Base-by-base conservation (phyloP, 169 alveolate genomes). In the Plasmodium adleri region DNA sequence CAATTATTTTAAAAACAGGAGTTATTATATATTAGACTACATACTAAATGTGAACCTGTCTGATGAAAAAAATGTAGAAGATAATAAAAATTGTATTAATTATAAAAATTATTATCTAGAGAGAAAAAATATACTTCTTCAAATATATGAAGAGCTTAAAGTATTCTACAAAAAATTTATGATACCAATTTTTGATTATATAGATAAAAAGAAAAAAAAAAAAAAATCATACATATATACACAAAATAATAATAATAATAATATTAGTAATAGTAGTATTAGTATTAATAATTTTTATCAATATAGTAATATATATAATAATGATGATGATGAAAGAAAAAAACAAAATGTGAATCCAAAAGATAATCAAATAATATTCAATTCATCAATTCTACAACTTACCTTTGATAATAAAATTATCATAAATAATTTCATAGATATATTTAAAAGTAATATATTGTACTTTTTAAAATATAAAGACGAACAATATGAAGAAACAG, bases 361-460 rank as follows among this genome's bases (percentile, higher is more conserved):
- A 68, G 47, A 43, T 50, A 75, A 67, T 8, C 0, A 4, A 32
- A 32, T 32, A 5, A 32, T 32, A 32, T 32, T 32, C 45, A 32
- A 32, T 32, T 32, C 45, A 4, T 32, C 45, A 7, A 32, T 32
- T 4, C 45, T 32, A 5, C 45, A 32, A 32, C 45, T 32, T 32
- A 32, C 8, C 45, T 32, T 32, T 32, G 45, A 32, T 32, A 83
- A 47, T 2, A 80, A 80, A 80, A 49, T 80, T 39, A 17, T 80
- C 9, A 80, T 80, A 80, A 80, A 80, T 50, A 80, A 80, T 80
- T 80, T 80, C 56, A 54, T 80, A 17, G 90, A 80, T 62, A 80
- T 80, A 28, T 80, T 80, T 68, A 80, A 80, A 80, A 80, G 83
- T 49, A 50, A 80, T 32, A 67, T 80, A 52, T 56, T 80, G 43